Conservation (phyloP, 768 basidiomycete genomes). For the Termitomyces sp. region DNA sequence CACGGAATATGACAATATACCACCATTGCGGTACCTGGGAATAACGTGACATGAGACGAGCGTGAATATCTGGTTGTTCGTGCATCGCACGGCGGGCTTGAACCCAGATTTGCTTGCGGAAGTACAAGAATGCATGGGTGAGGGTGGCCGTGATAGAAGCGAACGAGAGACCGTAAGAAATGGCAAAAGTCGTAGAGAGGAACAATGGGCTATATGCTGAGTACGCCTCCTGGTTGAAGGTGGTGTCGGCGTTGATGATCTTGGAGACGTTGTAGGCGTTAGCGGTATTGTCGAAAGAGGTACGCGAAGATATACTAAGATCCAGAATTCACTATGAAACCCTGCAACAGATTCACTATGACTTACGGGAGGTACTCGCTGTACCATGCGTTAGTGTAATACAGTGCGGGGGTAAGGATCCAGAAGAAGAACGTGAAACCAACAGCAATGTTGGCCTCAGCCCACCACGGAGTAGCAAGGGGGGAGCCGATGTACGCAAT, state of each 20-base stretch:
- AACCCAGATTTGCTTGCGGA: conserved; percentile 72
- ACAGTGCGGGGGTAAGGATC: conserved; percentile 57
- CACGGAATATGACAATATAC: conserved; percentile 64
- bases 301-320: conserved; percentile 49
- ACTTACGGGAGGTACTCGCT: conserved; percentile 51
- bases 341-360: neutral
- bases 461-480: conserved; percentile 81
- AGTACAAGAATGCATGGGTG: conserved; percentile 66
- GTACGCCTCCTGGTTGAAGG: conserved; percentile 53
- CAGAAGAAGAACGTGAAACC: conserved; percentile 71
- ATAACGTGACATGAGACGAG: conserved; percentile 74
- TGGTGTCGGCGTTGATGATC: conserved; percentile 48
- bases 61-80: conserved; percentile 83
- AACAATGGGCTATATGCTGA: conserved; percentile 55
- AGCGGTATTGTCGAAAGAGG: conserved; percentile 64
- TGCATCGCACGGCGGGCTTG: conserved; percentile 65
- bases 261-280: conserved; percentile 47
- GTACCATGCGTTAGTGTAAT: conserved; percentile 64
- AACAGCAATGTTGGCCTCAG: conserved; percentile 59
- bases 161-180: conserved; percentile 80
- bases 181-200: conserved; percentile 67
- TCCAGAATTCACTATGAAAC: conserved; percentile 7
- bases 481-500: conserved; percentile 67
- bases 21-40: conserved; percentile 81
- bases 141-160: conserved; percentile 74